Evolutionary conservation across 768 basidiomycete genomes (phyloP), one percentile per base, ranked within the genome.

Genomic region (button mushroom (Agaricus bisporus)): DNA sequence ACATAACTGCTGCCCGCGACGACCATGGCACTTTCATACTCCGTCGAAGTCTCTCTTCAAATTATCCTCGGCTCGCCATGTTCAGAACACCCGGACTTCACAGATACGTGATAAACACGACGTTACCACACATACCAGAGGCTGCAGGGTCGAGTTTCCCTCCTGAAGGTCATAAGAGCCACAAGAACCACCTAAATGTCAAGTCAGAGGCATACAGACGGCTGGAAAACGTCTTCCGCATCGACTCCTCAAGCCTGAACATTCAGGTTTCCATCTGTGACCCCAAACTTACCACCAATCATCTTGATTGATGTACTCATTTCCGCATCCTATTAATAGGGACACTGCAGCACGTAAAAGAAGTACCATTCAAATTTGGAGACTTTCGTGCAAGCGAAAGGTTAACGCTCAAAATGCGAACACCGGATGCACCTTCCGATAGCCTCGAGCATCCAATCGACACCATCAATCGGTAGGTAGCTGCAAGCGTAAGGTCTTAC

Each of bases 171-270:
- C 75, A 77, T 56, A 77, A 75, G 63, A 77, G 74, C 59, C 77
- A 80, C 61, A 45, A 61, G 46, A 80, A 81, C 58, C 51, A 62
- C 26, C 66, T 78, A 18, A 51, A 49, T 6, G 65, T 81, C 49
- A 71, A 69, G 20, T 75, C 78, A 9, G 77, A 80, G 49, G 56
- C 64, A 9, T 79, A 78, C 66, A 72, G 84, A 56, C 71, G 68
- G 52, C 66, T 88, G n/a, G 78, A 80, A 59, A 63, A 61, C 22
- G 79, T 83, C 17, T 68, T 73, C 28, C 56, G 55, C 32, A 66
- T 82, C 37, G 58, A 64, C 36, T 56, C 66, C 6, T 38, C 43
- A 4, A 58, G 56, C 1, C 41, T 51, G 7, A 42, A 39, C 44
- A 50, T n/a, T 10, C 35, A 45, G 38, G 29, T 46, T 10, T 29